Base-by-base conservation (phyloP, 2,329 filamentous ascomycete genomes). In the Epichloe sibirici region DNA sequence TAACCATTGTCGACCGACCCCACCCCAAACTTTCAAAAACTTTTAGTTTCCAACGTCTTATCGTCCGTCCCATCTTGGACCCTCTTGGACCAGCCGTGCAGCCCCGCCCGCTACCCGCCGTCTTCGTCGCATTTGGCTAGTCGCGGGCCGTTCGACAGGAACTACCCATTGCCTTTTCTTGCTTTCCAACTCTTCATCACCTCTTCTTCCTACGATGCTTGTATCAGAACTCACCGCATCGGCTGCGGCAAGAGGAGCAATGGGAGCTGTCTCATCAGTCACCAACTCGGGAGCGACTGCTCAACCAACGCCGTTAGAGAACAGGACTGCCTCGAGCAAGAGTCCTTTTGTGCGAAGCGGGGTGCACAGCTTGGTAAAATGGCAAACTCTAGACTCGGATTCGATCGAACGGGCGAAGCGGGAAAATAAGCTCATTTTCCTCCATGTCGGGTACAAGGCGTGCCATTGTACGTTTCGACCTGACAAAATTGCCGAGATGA, bases 391-490 rank as follows among this genome's bases (percentile, higher is more conserved):
- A 75, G 85, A 85, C 59, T 76, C 85, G 23, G 83, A 90, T 62
- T 82, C 88, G 15, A 75, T 96, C 51, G 78, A 79, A 57, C 75
- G 90, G 47, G 91, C 93, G 15, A 86, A 81, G 66, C 80, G 76
- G 60, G 82, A 90, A 60, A 94, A 97, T 68, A 87, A 90, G 63
- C 76, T 95, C 54, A 83, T 98, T 55, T 97, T 96, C 65, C 74
- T 97, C 56, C 94, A 91, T 66, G 90, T 97, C 63, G 93, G 93
- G 48, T 98, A 95, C 73, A 86, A 86, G 21, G 90, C 93, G 43
- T 97, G 93, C 66, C 91, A 97, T 72, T 95, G 93, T 93, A 71
- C 65, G 85, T 74, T 15, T 13, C 13, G 12, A 8, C 13, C 23
- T 31, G 31, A 11, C 31, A 31, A 11, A 4, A 31, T 31, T 8